Evolutionary conservation across 805 yeast genomes (phyloP), one percentile per base, ranked within the genome.

Genomic region (Metschnikowia amazonensis): DNA sequence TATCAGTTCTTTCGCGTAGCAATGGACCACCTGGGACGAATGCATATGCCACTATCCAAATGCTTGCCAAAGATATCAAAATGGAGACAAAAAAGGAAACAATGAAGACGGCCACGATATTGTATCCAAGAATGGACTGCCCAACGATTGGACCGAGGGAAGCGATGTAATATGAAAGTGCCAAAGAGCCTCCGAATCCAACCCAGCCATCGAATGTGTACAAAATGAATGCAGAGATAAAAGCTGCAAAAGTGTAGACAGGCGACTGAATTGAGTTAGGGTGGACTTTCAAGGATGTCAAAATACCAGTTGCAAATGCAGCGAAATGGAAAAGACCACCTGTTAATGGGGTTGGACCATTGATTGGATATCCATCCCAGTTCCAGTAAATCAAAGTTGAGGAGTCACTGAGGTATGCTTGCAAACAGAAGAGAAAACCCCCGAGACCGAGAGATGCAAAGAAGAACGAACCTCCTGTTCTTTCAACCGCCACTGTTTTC

Each of bases 21-120:
- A 86, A 49, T 61, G 84, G 83, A 7, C 99, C 99, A 49, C 88
- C 90, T 9, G 99, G 99, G 38, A 94, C 99, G 69, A 94, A 94
- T 0, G 99, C 98, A 65, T 94, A 94, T 0, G 99, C 99, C 37
- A 94, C 98, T 35, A 86, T 84, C 98, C 98, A 92, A 42, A 92
- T 95, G 64, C 89, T 92, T 4, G 86, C 95, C 50, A 94, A 72
- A 21, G 84, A 74, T 30, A 87, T 61, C 3, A 84, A 39, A 42
- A 82, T 70, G 50, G 76, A 67, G 36, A 79, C 53, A 5, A 81
- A 58, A 46, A 78, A 77, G 0, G 79, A 75, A 2, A 76, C 46
- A 3, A 72, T 65, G 56, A 82, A 80, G 1, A 80, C 63, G 18
- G 75, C 55, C 2, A 84, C 82, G 21, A 86, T 80, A 47, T 76